These are phyloP conservation scores for Clonostachys rhizophaga DNA, from an alignment of 2,329 filamentous ascomycete genomes.

Conservation along the genomic window DNA sequence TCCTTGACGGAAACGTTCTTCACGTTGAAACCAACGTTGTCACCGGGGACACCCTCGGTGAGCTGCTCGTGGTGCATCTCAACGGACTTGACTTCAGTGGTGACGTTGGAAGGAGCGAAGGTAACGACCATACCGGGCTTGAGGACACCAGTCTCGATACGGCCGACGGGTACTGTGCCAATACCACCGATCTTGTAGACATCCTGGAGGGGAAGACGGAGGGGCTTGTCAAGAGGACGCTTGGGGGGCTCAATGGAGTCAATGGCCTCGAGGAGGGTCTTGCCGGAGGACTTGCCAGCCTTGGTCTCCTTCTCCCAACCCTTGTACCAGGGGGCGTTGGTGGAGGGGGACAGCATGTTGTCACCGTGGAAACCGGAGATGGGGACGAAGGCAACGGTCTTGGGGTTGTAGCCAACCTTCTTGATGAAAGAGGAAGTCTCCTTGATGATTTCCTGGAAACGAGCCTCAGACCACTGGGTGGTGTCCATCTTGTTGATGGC, in stretches of 20 bases:
- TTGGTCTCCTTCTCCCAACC: slow-evolving; percentile 96
- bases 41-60: slow-evolving; percentile 87
- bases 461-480: slow-evolving; percentile 93
- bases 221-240: slow-evolving; percentile 97
- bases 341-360: slow-evolving; percentile 92
- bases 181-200: slow-evolving; percentile 99
- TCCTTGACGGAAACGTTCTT: slow-evolving; percentile 99
- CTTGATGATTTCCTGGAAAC: slow-evolving; percentile 99
- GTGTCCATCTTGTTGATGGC: slow-evolving; percentile 99
- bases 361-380: slow-evolving; percentile 99
- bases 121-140: slow-evolving; percentile 92
- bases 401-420: slow-evolving; percentile 99
- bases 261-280: slow-evolving; percentile 99
- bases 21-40: slow-evolving; percentile 99
- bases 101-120: slow-evolving; percentile 97
- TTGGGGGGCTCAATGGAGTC: slow-evolving; percentile 89
- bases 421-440: slow-evolving; percentile 99
- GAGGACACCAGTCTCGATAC: slow-evolving; percentile 99
- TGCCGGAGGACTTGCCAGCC: slow-evolving; percentile 84
- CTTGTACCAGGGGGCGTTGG: slow-evolving; percentile 99
- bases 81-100: slow-evolving; percentile 99
- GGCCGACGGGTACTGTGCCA: slow-evolving; percentile 98
- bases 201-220: slow-evolving; percentile 99
- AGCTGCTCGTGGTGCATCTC: slow-evolving; percentile 99
- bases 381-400: slow-evolving; percentile 95